Conservation (phyloP, 169 alveolate genomes). For the Plasmodium falciparum region DNA sequence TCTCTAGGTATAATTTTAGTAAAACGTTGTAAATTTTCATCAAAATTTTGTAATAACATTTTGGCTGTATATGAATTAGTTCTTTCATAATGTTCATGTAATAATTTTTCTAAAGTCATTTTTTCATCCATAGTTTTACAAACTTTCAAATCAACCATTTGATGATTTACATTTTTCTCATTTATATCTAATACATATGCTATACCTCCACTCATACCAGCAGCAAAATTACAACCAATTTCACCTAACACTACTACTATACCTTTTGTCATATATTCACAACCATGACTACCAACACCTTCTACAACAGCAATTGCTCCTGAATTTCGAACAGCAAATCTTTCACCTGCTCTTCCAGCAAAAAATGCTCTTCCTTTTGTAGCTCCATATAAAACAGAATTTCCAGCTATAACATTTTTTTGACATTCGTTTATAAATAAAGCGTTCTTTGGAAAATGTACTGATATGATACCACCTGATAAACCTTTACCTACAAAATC, state of each 20-base stretch:
- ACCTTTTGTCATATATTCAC: conserved; percentile 91
- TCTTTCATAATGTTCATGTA: conserved; percentile 78
- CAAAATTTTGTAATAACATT: conserved; percentile 52
- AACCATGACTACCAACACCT: conserved; percentile 88
- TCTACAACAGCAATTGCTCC: conserved; percentile 89
- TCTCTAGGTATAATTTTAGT: conserved; percentile 79
- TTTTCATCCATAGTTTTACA: conserved; percentile 78
- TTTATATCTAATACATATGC: conserved; percentile 82
- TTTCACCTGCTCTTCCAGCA: conserved; percentile 88
- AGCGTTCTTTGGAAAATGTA: conserved; percentile 77
- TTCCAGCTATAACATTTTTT: conserved; percentile 85
- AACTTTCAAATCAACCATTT: conserved; percentile 80
- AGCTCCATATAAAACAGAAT: conserved; percentile 87
- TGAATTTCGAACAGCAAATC: conserved; percentile 88
- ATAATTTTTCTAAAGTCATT: conserved; percentile 75
- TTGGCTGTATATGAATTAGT: conserved; percentile 80
- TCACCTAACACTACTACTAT: conserved; percentile 86
- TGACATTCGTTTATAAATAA: conserved; percentile 76
- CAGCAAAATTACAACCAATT: conserved; percentile 87
- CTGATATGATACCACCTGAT: conserved; percentile 85
- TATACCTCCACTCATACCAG: conserved; percentile 91
- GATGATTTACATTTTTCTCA: conserved; percentile 75
- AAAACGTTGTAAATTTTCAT: conserved; percentile 63
- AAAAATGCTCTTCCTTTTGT: conserved; percentile 87
- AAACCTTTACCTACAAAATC: conserved; percentile 87